phyloP scores from a whole-genome alignment of 2,329 filamentous ascomycete genomes.

The Blumeria graminis region DNA sequence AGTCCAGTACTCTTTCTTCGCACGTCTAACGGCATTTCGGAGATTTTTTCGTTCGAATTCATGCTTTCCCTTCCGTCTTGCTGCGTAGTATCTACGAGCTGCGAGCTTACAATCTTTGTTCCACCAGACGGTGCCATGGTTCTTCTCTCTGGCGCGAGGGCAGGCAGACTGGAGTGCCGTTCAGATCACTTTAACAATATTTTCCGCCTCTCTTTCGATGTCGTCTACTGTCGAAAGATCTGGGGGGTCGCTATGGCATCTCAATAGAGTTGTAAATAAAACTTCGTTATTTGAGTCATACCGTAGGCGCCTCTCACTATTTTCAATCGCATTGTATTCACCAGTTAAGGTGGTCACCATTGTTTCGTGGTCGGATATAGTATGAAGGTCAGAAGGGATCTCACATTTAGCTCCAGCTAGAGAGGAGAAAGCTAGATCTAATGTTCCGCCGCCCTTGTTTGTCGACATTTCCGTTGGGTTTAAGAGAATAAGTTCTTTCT shows the following conservation, averaged over 20 bases:
- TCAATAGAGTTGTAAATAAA: not conserved
- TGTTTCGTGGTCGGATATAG: not conserved
- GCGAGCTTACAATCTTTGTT: not conserved
- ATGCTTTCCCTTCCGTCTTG: not conserved
- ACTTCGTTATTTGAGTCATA: not conserved
- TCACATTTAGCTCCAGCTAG: not conserved
- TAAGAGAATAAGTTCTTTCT: constrained; percentile 1
- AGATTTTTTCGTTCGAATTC: not conserved
- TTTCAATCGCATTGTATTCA: not conserved
- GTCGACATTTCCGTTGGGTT: not conserved
- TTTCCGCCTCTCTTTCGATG: not conserved
- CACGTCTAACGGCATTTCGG: not conserved
- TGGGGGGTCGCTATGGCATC: not conserved
- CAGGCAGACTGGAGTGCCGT: not conserved
- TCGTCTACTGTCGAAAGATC: not conserved
- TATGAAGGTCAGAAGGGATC: not conserved
- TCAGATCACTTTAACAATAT: not conserved
- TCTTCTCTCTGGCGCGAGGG: not conserved
- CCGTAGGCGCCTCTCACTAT: not conserved
- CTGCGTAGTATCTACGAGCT: not conserved
- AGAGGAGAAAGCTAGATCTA: constrained; percentile 1
- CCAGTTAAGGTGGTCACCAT: not conserved
- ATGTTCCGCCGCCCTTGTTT: not conserved
- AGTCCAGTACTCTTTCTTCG: not conserved
- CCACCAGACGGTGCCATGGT: not conserved